Base-by-base conservation (phyloP, 768 basidiomycete species). In the Boletus patriciae region DNA sequence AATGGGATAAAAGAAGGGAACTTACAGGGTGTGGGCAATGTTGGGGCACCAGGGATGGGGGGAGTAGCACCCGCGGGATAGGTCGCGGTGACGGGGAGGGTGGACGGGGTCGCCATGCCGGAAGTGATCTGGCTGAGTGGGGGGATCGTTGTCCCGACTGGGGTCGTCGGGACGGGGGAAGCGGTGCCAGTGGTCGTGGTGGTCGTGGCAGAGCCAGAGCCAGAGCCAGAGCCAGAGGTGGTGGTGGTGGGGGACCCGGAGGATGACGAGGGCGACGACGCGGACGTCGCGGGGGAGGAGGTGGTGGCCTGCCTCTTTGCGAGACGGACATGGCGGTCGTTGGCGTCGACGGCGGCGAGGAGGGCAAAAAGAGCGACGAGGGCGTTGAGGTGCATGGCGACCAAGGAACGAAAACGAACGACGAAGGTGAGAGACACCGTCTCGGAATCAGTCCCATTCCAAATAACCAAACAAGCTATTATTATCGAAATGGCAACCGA, bases 1-100 rank as follows among this genome's bases (percentile, higher is more conserved):
- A 1, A 29, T 27, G 44, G 15, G 0, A 1, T 16, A 3, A 36
- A 37, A 11, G 11, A 25, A 12, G 29, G 0, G 3, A 12, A 73
- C 80, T 56, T 69, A 88, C 88, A 84, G n/a, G 78, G 68, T 0
- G 80, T 75, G 0, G 92, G 92, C 11, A 94, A 74, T 3, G 73
- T 57, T 3, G 88, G 88, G 1, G 83, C 92, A 56, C 87, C 87
- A 33, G 81, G 64, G 41, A 88, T 74, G 2, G 87, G 83, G 3
- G 86, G 80, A 1, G 77, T 76, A 29, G 85, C 81, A 2, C 90
- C 90, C 41, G 84, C 70, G 0, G 80, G 36, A 62, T 74, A 88
- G 0, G 85, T 84, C 3, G 81, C 68, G 4, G 83, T 75, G 18
- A 83, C 73, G 1, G 81, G 66, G 2, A 80, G 75, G 0, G 82